These are phyloP conservation scores for Leccinum sublutescens DNA, from an alignment of 768 basidiomycete species.

Conservation along the genomic window DNA sequence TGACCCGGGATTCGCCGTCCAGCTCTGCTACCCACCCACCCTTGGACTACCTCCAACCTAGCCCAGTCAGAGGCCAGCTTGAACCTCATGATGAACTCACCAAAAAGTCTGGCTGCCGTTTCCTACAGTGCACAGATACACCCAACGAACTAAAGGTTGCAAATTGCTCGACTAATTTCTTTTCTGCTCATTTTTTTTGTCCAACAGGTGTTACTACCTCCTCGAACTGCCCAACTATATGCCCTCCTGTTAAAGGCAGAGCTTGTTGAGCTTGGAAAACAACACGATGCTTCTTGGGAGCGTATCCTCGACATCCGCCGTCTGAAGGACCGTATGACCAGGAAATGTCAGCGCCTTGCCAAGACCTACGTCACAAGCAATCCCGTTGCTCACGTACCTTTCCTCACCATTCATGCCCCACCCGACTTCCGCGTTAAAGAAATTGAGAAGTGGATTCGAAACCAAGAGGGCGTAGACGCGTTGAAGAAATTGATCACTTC, in stretches of 20 bases:
- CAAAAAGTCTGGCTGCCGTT: conserved; percentile 61
- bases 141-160: conserved; percentile 70
- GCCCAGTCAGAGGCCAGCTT: conserved; percentile 72
- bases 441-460: conserved; percentile 75
- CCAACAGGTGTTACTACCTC: conserved; percentile 65
- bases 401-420: conserved; percentile 68
- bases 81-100: conserved; percentile 57
- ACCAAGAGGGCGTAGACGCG: conserved; percentile 37
- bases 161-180: neutral
- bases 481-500: conserved; percentile 20
- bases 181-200: conserved; percentile 5
- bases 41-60: conserved; percentile 57
- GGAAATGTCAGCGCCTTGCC: conserved; percentile 69
- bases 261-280: conserved; percentile 56
- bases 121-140: conserved; percentile 74
- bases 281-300: conserved; percentile 58
- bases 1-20: conserved; percentile 26
- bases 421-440: conserved; percentile 73
- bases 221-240: conserved; percentile 64
- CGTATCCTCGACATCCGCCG: conserved; percentile 72
- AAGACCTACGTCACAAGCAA: conserved; percentile 42
- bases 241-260: conserved; percentile 64
- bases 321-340: conserved; percentile 79
- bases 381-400: conserved; percentile 43
- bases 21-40: conserved; percentile 26